phyloP scores from a whole-genome alignment of 768 basidiomycete species.

The Lactifluus volemus region DNA sequence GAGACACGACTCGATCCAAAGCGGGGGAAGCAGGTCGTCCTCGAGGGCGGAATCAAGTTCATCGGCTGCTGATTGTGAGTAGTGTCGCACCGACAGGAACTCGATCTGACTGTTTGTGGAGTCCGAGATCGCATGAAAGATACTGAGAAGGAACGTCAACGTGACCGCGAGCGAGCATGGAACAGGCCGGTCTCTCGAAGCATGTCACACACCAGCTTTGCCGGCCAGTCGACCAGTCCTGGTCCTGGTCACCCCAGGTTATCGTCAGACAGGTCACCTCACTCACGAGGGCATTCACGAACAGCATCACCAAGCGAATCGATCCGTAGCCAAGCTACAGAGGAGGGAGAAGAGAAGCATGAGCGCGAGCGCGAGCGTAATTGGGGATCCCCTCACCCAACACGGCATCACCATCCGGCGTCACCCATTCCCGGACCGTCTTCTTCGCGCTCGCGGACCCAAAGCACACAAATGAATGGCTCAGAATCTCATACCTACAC shows the following conservation, averaged over 20 bases:
- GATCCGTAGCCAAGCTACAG: slow-evolving; percentile 1
- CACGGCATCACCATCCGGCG: background rate
- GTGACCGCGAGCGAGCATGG: slow-evolving; percentile 44
- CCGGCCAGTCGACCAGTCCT: slow-evolving; percentile 28
- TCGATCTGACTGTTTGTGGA: background rate
- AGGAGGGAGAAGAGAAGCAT: slow-evolving; percentile 2
- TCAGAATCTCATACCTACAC: slow-evolving; percentile 20
- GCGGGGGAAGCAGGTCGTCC: slow-evolving; percentile 13
- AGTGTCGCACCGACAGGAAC: background rate
- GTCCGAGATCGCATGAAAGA: slow-evolving; percentile 27
- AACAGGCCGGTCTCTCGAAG: slow-evolving; percentile 33
- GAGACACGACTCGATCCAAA: slow-evolving; percentile 4
- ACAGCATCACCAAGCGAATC: slow-evolving; percentile 14
- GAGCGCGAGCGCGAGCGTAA: background rate
- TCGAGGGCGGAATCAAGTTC: slow-evolving; percentile 13
- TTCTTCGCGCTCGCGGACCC: background rate
- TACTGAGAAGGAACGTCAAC: slow-evolving; percentile 26
- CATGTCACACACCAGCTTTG: slow-evolving; percentile 24
- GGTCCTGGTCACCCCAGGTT: background rate
- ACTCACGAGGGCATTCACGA: slow-evolving; percentile 10
- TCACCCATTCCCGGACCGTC: slow-evolving; percentile 6
- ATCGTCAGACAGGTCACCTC: slow-evolving; percentile 2
- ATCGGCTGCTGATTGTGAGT: slow-evolving; percentile 19
- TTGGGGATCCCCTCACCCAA: background rate
- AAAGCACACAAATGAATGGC: background rate